phyloP scores from a whole-genome alignment of 768 basidiomycete genomes.

The Rhizopogon sp. region DNA sequence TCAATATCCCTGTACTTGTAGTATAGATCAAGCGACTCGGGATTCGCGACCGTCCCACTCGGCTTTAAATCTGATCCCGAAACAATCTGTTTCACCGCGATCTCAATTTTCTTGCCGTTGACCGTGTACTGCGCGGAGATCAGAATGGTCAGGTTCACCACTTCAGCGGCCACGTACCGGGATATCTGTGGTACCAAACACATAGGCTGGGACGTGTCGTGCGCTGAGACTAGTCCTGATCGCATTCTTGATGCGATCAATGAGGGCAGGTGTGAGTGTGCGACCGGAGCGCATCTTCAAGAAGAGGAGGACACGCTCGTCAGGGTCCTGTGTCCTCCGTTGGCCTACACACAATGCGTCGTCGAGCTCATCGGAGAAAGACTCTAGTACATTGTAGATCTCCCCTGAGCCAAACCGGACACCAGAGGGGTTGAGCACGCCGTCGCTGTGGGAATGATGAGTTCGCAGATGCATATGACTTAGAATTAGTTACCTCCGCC shows the following conservation, averaged over 20 bases:
- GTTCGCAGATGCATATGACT: neutral
- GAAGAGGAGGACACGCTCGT: slow-evolving; percentile 76
- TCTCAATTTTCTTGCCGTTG: slow-evolving; percentile 77
- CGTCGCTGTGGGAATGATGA: slow-evolving; percentile 39
- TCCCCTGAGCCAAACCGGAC: slow-evolving; percentile 81
- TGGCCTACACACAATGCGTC: slow-evolving; percentile 76
- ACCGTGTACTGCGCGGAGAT: slow-evolving; percentile 53
- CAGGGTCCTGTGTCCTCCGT: slow-evolving; percentile 51
- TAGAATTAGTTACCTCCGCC: slow-evolving; percentile 42
- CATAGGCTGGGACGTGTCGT: slow-evolving; percentile 69
- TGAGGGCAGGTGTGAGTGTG: slow-evolving; percentile 38
- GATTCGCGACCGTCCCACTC: slow-evolving; percentile 74
- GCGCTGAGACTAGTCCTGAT: slow-evolving; percentile 60
- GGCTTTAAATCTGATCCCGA: slow-evolving; percentile 61
- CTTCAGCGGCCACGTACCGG: slow-evolving; percentile 42
- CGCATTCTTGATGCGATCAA: slow-evolving; percentile 45
- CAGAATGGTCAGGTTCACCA: neutral
- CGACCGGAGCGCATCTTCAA: slow-evolving; percentile 55
- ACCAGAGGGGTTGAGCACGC: slow-evolving; percentile 74
- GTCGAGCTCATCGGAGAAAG: slow-evolving; percentile 49
- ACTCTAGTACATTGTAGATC: slow-evolving; percentile 69
- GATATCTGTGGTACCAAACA: slow-evolving; percentile 61
- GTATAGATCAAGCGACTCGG: slow-evolving; percentile 58
- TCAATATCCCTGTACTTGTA: slow-evolving; percentile 59
- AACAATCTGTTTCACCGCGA: slow-evolving; percentile 73